Evolutionary conservation across 257 asterid species (phyloP).

Genomic region (Solanum megistacrolobum): DNA sequence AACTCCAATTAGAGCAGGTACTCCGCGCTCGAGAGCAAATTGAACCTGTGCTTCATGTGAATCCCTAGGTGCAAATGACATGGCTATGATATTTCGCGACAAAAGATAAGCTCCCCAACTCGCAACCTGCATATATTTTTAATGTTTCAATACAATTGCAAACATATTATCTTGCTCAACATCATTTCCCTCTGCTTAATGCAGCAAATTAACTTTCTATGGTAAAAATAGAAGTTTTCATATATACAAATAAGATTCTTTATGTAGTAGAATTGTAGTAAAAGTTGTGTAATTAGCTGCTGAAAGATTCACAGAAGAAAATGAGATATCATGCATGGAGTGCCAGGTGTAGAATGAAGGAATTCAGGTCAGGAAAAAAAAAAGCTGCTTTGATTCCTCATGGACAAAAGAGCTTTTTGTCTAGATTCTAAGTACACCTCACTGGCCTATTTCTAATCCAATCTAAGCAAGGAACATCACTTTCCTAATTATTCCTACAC

Average conservation of each 20-base stretch:
- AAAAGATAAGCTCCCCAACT: conserved; percentile 92
- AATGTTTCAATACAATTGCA: too few relatives aligned
- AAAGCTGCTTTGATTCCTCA: neutral
- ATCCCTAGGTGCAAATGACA: conserved; percentile 96
- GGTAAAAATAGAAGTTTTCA: neutral
- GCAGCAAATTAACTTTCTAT: neutral
- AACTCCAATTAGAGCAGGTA: conserved; percentile 86
- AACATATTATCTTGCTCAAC: neutral
- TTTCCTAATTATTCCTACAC: neutral
- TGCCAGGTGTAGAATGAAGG: neutral
- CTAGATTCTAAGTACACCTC: neutral
- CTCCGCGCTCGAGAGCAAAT: conserved; percentile 81
- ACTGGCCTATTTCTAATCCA: neutral
- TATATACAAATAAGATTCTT: neutral
- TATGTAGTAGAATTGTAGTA: neutral
- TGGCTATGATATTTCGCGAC: conserved; percentile 55
- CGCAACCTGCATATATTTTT: conserved; percentile 42
- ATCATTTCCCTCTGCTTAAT: neutral
- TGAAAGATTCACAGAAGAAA: neutral
- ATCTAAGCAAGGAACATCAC: neutral
- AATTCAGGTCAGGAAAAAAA: neutral
- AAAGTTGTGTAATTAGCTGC: neutral
- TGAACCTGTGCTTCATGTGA: conserved; percentile 89
- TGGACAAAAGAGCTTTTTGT: neutral
- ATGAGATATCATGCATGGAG: neutral